Base-by-base conservation (phyloP, 306 rosid species). In the Abrus precatorius region DNA sequence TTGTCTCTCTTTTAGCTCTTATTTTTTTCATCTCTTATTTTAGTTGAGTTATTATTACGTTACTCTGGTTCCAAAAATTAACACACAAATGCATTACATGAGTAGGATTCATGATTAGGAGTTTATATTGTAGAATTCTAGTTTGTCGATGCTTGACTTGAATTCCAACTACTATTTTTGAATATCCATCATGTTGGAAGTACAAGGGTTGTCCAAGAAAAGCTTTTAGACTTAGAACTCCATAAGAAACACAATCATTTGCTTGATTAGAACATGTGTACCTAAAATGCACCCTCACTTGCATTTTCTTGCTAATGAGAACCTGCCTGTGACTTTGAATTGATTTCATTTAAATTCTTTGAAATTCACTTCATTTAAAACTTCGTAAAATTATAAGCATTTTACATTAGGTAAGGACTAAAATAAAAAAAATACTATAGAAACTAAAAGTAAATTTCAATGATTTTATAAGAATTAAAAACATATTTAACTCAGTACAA, bases 121-220 rank as follows among this genome's bases (percentile, higher is more conserved):
- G 97, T 81, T 73, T 90, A 64, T 87, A 83, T 59, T 88, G 97
- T 47, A 44, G 86, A 45, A 6, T 27, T 72, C 89, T 89, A 4
- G 87, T 69, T 44, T 28, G 70, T 72, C 85, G 89, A 85, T 69
- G 80, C 73, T 86, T 91, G 65, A 87, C 89, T 88, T 92, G 98
- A 90, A 95, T 89, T 80, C 98, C 98, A 67, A 92, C 92, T 59
- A 92, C 84, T 41, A 92, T 92, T 88, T 95, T 90, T 10, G 97
- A 95, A 89, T 95, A 97, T 20, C 97, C 98, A 64, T 95, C 95
- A 62, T 95, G 97, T 83, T 95, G 97, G 70, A 95, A 92, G 85
- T 91, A 92, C 87, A 95, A 85, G 48, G 95, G 95, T 76, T 92
- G 92, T 20, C 49, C 78, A 88, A 72, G 76, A 48, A 43, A 79